phyloP scores from a whole-genome alignment of 176 grass and related monocot genomes.

The Guadua angustifolia region DNA sequence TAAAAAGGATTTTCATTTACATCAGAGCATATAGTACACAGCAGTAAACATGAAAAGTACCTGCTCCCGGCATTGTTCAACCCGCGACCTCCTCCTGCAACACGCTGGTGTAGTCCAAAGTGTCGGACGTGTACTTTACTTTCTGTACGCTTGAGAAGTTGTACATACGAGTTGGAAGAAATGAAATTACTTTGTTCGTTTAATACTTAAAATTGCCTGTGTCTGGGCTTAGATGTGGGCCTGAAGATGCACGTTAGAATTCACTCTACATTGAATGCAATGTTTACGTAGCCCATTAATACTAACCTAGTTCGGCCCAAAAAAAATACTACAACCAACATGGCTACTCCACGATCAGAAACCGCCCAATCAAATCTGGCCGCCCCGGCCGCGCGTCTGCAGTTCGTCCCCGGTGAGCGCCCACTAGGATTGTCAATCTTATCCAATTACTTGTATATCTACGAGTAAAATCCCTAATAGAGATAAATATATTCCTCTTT shows the following conservation, averaged over 20 bases:
- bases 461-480: too few species aligned
- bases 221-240: neutral
- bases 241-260: neutral
- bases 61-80: slow-evolving; percentile 62
- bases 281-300: neutral
- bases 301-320: neutral
- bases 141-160: slow-evolving; percentile 42
- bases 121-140: neutral
- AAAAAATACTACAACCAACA: neutral
- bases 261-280: neutral
- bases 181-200: slow-evolving; percentile 46
- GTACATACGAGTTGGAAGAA: slow-evolving; percentile 45
- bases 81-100: slow-evolving; percentile 56
- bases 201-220: neutral
- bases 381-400: neutral
- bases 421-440: too few species aligned
- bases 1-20: too few species aligned
- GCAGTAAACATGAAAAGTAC: too few species aligned
- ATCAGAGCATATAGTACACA: too few species aligned
- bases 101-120: slow-evolving; percentile 48
- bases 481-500: too few species aligned
- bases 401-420: neutral
- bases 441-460: too few species aligned
- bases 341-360: neutral
- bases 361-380: neutral